Percentiles rank a stretch among this genome's conserved stretches.
Conservation (phyloP, 305 asterid species). For the Caryopteris hybrid region DNA sequence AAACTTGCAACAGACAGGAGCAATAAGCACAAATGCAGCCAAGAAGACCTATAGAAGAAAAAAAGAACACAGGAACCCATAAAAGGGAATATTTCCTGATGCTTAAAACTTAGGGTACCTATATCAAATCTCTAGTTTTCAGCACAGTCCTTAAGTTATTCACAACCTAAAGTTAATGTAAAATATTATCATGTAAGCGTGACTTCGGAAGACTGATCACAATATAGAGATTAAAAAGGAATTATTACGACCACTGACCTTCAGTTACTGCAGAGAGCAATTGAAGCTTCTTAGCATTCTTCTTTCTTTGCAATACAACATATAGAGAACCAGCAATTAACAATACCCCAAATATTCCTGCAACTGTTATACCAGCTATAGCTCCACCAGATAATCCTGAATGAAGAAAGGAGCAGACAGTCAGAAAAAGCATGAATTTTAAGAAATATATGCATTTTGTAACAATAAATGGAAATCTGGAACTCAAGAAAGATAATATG, state of each 20-base stretch:
- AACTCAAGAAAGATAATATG: constrained; percentile 22
- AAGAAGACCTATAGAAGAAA: background rate
- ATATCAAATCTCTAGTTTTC: background rate
- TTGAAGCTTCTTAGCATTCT: constrained; percentile 28
- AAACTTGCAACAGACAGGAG: background rate
- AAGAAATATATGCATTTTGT: constrained; percentile 1
- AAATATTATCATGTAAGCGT: background rate
- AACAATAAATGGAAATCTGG: constrained; percentile 9
- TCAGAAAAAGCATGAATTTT: constrained; percentile 18
- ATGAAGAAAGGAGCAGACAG: constrained; percentile 12
- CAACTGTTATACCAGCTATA: constrained; percentile 70
- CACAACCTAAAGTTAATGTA: constrained; percentile 10
- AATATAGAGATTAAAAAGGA: constrained; percentile 10
- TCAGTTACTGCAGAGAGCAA: constrained; percentile 42
- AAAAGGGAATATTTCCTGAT: background rate
- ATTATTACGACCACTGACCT: constrained; percentile 38
- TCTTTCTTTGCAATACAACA: constrained; percentile 44
- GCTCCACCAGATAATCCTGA: constrained; percentile 77
- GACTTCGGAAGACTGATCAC: background rate
- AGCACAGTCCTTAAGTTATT: background rate
- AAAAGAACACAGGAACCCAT: background rate
- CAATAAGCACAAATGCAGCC: background rate
- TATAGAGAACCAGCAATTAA: constrained; percentile 50
- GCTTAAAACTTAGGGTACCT: background rate
- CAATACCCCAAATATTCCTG: constrained; percentile 37